phyloP scores from a whole-genome alignment of 768 basidiomycete genomes.

The Pleurotus platypus region DNA sequence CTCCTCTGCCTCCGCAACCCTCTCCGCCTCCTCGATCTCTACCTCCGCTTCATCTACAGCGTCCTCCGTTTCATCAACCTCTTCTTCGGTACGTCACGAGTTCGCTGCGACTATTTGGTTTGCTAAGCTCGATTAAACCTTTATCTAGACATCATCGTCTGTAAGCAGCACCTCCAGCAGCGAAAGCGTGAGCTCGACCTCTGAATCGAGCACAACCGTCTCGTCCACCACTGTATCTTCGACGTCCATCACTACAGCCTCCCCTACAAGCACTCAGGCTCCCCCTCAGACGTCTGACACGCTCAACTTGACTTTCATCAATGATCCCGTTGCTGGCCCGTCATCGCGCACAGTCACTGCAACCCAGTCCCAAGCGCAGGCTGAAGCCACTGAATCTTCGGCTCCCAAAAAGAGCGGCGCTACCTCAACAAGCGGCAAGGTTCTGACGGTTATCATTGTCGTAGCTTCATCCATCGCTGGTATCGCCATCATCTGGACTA shows the following conservation, averaged over 20 bases:
- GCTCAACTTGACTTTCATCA: not conserved
- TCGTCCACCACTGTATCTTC: constrained; percentile 10
- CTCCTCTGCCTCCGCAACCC: constrained; percentile 3
- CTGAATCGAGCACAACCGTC: constrained; percentile 4
- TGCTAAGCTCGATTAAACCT: not conserved
- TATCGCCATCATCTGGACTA: constrained; percentile 75
- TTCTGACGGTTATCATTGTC: constrained; percentile 64
- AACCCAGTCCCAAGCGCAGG: constrained; percentile 19
- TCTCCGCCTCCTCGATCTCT: constrained; percentile 7
- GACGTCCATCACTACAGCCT: constrained; percentile 11
- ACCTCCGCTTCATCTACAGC: constrained; percentile 5
- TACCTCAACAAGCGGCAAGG: constrained; percentile 30
- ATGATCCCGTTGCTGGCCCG: not conserved
- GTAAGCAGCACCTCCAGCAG: constrained; percentile 10
- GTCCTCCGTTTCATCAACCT: constrained; percentile 10
- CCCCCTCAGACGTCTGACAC: not conserved
- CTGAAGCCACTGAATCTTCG: constrained; percentile 24
- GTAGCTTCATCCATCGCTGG: constrained; percentile 68
- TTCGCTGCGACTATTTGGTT: constrained; percentile 7
- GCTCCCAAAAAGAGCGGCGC: constrained; percentile 18
- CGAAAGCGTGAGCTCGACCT: not conserved
- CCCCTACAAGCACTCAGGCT: not conserved
- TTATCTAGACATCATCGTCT: constrained; percentile 4
- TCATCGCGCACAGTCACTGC: constrained; percentile 15
- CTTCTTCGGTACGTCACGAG: constrained; percentile 11